A percentile compares a stretch with the other conserved stretches of the same genome.
phyloP scores from a whole-genome alignment of 345 rosid species.

The Populus alba region DNA sequence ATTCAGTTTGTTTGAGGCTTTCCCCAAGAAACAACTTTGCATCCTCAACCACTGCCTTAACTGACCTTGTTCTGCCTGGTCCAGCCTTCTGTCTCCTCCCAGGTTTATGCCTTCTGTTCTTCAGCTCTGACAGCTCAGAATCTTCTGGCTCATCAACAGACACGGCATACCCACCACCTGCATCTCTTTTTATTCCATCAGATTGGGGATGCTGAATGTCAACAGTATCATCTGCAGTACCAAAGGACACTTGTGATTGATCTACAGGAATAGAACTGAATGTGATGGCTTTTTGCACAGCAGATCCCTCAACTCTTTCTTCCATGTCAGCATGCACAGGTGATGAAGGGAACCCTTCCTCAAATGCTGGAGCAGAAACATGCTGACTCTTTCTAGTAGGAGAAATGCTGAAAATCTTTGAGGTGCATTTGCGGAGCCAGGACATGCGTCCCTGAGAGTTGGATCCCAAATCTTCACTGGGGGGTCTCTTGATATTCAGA shows the following conservation, averaged over 20 bases:
- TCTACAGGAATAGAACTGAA: slow-evolving; percentile 23
- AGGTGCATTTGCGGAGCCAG: slow-evolving; percentile 59
- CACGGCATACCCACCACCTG: slow-evolving; percentile 35
- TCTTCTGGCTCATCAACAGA: slow-evolving; percentile 60
- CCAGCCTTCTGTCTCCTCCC: slow-evolving; percentile 52
- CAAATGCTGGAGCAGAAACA: slow-evolving; percentile 28
- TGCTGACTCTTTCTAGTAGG: slow-evolving; percentile 50
- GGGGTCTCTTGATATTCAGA: slow-evolving; percentile 33
- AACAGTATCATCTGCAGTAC: slow-evolving; percentile 19
- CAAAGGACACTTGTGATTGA: slow-evolving; percentile 23
- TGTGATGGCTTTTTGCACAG: slow-evolving; percentile 18
- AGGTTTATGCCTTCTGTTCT: slow-evolving; percentile 38
- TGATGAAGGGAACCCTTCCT: slow-evolving; percentile 19
- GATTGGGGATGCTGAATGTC: slow-evolving; percentile 32
- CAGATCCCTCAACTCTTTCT: slow-evolving; percentile 27
- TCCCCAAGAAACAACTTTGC: slow-evolving; percentile 48
- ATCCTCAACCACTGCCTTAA: slow-evolving; percentile 55
- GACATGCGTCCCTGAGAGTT: slow-evolving; percentile 49
- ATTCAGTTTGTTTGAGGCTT: slow-evolving; percentile 34
- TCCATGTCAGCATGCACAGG: slow-evolving; percentile 15
- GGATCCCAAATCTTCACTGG: slow-evolving; percentile 30
- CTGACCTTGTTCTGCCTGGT: slow-evolving; percentile 42
- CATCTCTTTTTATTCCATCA: slow-evolving; percentile 24
- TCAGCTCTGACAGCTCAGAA: slow-evolving; percentile 53
- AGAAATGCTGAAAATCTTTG: slow-evolving; percentile 56